These are phyloP conservation scores for Cladophialophora carrionii DNA, from an alignment of 2,329 filamentous ascomycete genomes.

Conservation along the genomic window DNA sequence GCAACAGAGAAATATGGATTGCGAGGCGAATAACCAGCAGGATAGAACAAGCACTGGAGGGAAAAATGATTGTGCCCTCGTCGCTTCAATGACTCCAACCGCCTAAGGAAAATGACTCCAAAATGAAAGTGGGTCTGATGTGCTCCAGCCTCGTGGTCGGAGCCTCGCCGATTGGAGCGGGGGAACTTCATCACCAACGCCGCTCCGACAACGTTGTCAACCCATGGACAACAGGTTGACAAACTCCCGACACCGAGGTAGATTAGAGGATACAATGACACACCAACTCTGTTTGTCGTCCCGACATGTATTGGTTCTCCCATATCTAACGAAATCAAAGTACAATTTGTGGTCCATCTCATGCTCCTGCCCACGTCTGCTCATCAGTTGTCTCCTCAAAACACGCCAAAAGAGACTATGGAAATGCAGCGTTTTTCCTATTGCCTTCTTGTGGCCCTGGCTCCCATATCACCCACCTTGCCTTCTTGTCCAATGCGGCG, in stretches of 20 bases:
- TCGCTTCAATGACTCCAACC: slow-evolving; percentile 23
- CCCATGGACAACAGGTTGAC: too few species aligned
- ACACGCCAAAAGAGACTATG: too few species aligned
- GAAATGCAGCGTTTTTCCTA: background rate
- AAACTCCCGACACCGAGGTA: too few species aligned
- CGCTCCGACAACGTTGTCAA: background rate
- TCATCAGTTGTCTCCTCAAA: background rate
- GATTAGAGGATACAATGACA: too few species aligned
- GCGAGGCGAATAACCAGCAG: background rate
- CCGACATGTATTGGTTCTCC: too few species aligned
- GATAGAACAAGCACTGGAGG: background rate
- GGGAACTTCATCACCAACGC: background rate
- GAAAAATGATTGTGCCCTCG: background rate
- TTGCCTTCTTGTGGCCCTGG: background rate
- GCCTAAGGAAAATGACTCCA: slow-evolving; percentile 14
- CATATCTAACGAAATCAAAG: too few species aligned
- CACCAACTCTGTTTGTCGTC: too few species aligned
- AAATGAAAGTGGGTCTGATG: slow-evolving; percentile 7
- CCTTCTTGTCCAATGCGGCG: background rate
- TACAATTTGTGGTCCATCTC: too few species aligned
- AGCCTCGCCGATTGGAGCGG: background rate
- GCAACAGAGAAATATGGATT: background rate
- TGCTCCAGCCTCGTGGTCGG: background rate
- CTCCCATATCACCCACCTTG: background rate
- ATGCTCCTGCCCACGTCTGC: background rate